phyloP scores from a whole-genome alignment of 2,329 filamentous ascomycete species.

The Alternaria sp. region DNA sequence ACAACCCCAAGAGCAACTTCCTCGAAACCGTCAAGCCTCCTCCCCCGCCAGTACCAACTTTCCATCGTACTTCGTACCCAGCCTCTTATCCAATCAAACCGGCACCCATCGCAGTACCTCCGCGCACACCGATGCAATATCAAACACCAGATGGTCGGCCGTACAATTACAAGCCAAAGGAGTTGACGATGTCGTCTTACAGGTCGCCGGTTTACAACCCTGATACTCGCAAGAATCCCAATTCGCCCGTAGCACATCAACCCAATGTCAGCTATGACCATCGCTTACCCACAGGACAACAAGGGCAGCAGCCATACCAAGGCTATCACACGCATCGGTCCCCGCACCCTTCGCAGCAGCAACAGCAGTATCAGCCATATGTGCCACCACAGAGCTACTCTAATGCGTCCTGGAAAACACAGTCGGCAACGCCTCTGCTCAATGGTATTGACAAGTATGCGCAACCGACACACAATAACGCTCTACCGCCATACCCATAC shows the following conservation, averaged over 20 bases:
- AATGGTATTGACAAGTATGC: slow-evolving; percentile 37
- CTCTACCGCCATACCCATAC: slow-evolving; percentile 36
- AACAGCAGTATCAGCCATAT: slow-evolving; percentile 36
- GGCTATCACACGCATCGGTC: slow-evolving; percentile 29
- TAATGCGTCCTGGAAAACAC: slow-evolving; percentile 30
- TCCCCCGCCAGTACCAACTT: slow-evolving; percentile 37
- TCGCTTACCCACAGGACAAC: slow-evolving; percentile 30
- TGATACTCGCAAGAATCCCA: slow-evolving; percentile 45
- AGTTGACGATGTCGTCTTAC: slow-evolving; percentile 28
- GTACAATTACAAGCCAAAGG: slow-evolving; percentile 46
- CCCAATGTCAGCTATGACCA: slow-evolving; percentile 47
- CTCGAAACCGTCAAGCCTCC: slow-evolving; percentile 67
- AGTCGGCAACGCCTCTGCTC: slow-evolving; percentile 29
- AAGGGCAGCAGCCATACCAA: slow-evolving; percentile 27
- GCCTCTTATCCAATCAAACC: slow-evolving; percentile 57
- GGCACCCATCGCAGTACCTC: slow-evolving; percentile 37
- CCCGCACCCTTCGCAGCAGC: slow-evolving; percentile 22
- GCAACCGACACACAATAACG: slow-evolving; percentile 25
- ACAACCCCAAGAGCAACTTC: slow-evolving; percentile 75
- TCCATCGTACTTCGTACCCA: slow-evolving; percentile 39
- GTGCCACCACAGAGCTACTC: slow-evolving; percentile 35
- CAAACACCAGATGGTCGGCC: slow-evolving; percentile 30
- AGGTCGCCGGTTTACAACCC: slow-evolving; percentile 42
- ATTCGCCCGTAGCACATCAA: slow-evolving; percentile 48
- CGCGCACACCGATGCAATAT: slow-evolving; percentile 43